These are phyloP conservation scores for Rhodosorus marinus DNA, from an alignment of 23 red algal genomes.

Conservation along the genomic window DNA sequence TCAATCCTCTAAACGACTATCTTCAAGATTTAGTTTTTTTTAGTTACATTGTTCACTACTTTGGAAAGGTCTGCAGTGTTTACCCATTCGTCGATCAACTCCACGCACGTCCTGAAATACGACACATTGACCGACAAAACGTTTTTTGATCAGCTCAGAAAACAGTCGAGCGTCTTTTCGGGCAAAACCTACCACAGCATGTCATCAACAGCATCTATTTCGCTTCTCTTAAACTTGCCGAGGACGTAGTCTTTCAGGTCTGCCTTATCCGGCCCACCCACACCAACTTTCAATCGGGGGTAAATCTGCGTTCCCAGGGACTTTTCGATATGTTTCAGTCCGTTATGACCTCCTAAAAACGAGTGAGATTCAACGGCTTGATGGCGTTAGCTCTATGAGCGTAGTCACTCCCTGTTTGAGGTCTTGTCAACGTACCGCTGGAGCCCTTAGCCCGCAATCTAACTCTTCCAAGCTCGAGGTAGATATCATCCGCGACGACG, in stretches of 20 bases:
- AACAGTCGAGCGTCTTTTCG: no score
- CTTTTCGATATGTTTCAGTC: constrained; percentile 63
- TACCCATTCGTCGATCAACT: no score
- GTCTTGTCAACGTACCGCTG: no score
- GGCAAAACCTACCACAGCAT: no score
- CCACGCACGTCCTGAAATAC: no score
- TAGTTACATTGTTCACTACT: no score
- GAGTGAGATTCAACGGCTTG: neutral
- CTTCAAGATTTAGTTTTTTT: no score
- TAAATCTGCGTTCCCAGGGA: constrained; percentile 24
- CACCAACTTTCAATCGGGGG: constrained; percentile 54
- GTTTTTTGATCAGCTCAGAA: no score
- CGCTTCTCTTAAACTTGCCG: constrained; percentile 26
- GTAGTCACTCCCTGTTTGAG: neutral
- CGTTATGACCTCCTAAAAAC: constrained; percentile 98
- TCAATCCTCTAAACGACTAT: no score
- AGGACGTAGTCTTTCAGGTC: constrained; percentile 46
- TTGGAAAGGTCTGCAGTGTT: no score
- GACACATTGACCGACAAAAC: no score
- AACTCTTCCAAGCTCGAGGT: constrained; percentile 32
- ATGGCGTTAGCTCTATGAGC: neutral
- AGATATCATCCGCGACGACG: constrained; percentile 73
- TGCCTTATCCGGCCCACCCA: constrained; percentile 28
- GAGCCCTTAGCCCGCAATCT: constrained; percentile 59
- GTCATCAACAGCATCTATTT: no score